Evolutionary conservation across 1,284 basidiomycete genomes (phyloP), one percentile per base, ranked within the genome.

Genomic region (Sphagnurus paluster): DNA sequence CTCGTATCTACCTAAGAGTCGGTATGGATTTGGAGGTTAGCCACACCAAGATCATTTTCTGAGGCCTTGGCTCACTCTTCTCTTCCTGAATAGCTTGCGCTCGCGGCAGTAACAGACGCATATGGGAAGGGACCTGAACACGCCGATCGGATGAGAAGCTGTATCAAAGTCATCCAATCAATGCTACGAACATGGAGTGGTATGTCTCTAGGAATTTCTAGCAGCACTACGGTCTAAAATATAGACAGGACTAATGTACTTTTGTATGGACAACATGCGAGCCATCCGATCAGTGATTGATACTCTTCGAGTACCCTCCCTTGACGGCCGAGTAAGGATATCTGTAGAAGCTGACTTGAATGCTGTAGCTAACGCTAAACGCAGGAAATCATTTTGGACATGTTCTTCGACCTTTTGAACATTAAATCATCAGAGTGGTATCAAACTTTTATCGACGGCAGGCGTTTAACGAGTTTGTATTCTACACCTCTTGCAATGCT

Each of bases 111-210:
- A 42, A 97, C 93, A 0, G 95, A 98, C 64, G 87, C 90, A 0
- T 94, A 94, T 56, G 91, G 90, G 5, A 90, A 90, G 59, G 84
- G 87, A 3, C 61, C 81, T 17, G 82, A 86, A 28, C 84, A 93
- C 58, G 76, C 80, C 5, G 90, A 93, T 34, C 79, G 83, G 37
- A 86, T 98, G 69, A 79, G 82, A 56, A 77, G 82, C 16, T 89
- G 86, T 54, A 76, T 87, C 3, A 85, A 80, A 56, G 83, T 96
- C 39, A 84, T 97, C 32, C 82, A 87, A 32, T 76, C 88, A 28
- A 87, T 98, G 74, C 67, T 99, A 39, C 80, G 90, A 37, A 93
- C 90, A 8, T 99, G 96, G 95, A 88, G 90, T 52, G 96, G 95
- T 93, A 58, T 45, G 86, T 69, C 8, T 23, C 14, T 33, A 36